Evolutionary conservation across 768 basidiomycete genomes (phyloP).

Genomic region (Suillus clintonianus): DNA sequence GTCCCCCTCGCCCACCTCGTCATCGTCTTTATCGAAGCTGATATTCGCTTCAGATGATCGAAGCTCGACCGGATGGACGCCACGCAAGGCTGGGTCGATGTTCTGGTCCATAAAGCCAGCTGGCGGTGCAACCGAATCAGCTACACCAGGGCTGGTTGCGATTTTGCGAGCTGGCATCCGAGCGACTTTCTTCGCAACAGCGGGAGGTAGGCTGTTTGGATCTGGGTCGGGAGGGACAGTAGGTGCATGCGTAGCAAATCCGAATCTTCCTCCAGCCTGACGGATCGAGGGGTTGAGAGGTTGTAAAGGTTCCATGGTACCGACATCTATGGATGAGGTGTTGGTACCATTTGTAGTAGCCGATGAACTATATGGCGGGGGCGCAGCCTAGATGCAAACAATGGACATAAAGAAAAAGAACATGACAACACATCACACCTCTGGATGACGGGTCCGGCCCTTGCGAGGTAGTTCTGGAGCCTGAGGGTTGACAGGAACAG

Average conservation of each 20-base stretch:
- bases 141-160: background rate
- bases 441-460: background rate
- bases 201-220: too few species aligned
- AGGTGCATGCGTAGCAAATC: background rate
- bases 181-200: background rate
- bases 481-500: background rate
- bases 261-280: background rate
- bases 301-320: background rate
- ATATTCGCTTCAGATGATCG: too few species aligned
- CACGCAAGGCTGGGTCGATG: too few species aligned
- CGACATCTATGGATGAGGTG: background rate
- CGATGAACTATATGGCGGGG: background rate
- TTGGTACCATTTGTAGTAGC: background rate
- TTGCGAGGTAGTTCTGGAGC: background rate
- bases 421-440: background rate
- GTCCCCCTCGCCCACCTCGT: too few species aligned
- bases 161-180: background rate
- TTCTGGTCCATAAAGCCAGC: too few species aligned
- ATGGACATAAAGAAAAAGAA: background rate
- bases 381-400: background rate
- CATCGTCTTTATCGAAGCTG: background rate
- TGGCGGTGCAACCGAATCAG: too few species aligned
- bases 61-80: too few species aligned
- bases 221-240: background rate
- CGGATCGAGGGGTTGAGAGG: background rate